phyloP scores from a whole-genome alignment of 1,284 basidiomycete genomes.

The Tylopilus orsonianus region DNA sequence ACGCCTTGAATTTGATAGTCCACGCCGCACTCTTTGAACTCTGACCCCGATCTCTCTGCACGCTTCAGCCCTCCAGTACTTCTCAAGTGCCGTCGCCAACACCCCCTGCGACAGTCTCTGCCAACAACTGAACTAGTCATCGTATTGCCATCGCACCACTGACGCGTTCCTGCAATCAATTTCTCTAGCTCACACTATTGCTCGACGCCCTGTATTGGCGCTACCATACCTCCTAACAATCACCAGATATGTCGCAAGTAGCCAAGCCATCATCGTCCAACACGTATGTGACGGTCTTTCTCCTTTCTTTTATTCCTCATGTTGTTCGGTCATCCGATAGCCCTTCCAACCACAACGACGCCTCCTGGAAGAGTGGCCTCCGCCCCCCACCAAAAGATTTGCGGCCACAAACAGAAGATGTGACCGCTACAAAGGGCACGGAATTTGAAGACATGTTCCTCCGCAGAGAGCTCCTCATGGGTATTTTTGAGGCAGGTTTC shows the following conservation, averaged over 20 bases:
- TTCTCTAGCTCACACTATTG: slow-evolving; percentile 16
- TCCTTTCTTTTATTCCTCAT: slow-evolving; percentile 10
- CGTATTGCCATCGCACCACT: slow-evolving; percentile 15
- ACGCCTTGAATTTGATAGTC: slow-evolving; percentile 30
- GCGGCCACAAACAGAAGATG: slow-evolving; percentile 94
- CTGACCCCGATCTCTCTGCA: slow-evolving; percentile 29
- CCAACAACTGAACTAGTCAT: slow-evolving; percentile 13
- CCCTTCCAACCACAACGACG: slow-evolving; percentile 30
- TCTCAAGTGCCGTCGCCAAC: slow-evolving; percentile 15
- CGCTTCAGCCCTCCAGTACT: slow-evolving; percentile 12
- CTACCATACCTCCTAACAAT: slow-evolving; percentile 8
- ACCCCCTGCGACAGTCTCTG: slow-evolving; percentile 10
- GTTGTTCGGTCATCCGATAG: slow-evolving; percentile 14
- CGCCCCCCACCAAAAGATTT: slow-evolving; percentile 87
- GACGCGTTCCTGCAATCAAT: slow-evolving; percentile 24
- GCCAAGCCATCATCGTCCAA: slow-evolving; percentile 43
- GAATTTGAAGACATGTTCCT: slow-evolving; percentile 90
- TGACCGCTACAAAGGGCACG: slow-evolving; percentile 85
- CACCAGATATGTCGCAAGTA: slow-evolving; percentile 39
- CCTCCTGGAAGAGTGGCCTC: slow-evolving; percentile 74
- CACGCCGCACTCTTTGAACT: slow-evolving; percentile 28
- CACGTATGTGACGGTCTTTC: slow-evolving; percentile 32
- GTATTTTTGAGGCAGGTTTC: slow-evolving; percentile 96
- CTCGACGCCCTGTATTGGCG: slow-evolving; percentile 19
- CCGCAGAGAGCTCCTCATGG: slow-evolving; percentile 83